Evolutionary conservation across 2,329 filamentous ascomycete species (phyloP).

Genomic region (Colletotrichum musae): DNA sequence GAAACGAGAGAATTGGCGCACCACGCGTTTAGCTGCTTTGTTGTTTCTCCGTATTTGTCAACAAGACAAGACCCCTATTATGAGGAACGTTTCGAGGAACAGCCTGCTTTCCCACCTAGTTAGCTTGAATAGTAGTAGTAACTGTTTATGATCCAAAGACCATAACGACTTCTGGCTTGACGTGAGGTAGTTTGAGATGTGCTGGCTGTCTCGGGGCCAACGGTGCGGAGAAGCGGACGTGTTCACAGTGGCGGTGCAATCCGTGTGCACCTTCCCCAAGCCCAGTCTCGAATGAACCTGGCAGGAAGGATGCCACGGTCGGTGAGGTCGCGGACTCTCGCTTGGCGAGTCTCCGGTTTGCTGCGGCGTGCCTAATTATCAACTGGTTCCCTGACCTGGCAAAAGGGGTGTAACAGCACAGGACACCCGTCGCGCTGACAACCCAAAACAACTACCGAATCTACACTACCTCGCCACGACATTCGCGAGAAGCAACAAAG

Average conservation of each 20-base stretch:
- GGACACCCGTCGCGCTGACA: not conserved
- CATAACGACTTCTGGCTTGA: not conserved
- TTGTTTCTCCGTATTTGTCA: slow-evolving; percentile 18
- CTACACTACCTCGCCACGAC: not conserved
- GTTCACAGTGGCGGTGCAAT: slow-evolving; percentile 25
- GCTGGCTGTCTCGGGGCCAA: slow-evolving; percentile 32
- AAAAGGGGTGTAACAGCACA: slow-evolving; percentile 19
- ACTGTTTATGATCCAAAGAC: slow-evolving; percentile 26
- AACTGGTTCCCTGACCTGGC: slow-evolving; percentile 14
- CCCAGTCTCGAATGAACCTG: slow-evolving; percentile 9
- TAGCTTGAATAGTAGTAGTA: slow-evolving; percentile 36
- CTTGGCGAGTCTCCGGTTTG: slow-evolving; percentile 11
- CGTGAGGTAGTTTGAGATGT: not conserved
- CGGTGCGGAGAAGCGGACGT: slow-evolving; percentile 32
- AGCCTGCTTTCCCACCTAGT: slow-evolving; percentile 29
- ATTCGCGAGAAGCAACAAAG: not conserved
- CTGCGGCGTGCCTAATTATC: slow-evolving; percentile 4
- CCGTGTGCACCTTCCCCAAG: slow-evolving; percentile 12
- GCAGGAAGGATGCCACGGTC: not conserved
- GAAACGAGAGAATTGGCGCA: slow-evolving; percentile 9
- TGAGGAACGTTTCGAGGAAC: slow-evolving; percentile 30
- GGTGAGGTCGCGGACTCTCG: slow-evolving; percentile 5
- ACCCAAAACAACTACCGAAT: not conserved
- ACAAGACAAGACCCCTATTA: slow-evolving; percentile 4
- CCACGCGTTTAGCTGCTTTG: slow-evolving; percentile 14